Percentiles rank a stretch among this genome's conserved stretches.
Conservation (phyloP, 768 basidiomycete species). For the Leccinum rimulosum region DNA sequence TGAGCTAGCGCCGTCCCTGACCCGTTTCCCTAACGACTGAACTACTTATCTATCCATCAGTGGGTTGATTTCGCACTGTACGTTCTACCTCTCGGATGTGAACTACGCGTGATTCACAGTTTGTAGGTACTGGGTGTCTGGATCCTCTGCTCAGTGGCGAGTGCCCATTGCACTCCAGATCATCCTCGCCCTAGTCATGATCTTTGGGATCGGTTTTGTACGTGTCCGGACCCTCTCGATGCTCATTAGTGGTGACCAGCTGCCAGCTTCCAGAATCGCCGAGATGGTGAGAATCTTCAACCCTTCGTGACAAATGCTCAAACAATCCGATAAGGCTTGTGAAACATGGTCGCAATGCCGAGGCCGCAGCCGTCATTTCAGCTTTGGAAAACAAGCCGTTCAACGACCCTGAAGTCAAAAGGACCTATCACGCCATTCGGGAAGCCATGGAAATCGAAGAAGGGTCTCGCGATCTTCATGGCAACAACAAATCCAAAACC, state of each 20-base stretch:
- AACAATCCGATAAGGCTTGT: no score
- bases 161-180: conserved; percentile 62
- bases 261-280: conserved; percentile 57
- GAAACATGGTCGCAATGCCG: no score
- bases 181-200: conserved; percentile 51
- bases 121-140: conserved; percentile 49
- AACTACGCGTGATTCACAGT: neutral
- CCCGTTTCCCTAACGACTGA: neutral
- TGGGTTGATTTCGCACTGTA: conserved; percentile 67
- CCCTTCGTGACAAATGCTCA: neutral
- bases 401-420: no score
- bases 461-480: no score
- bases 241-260: neutral
- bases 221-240: neutral
- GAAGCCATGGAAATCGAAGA: conserved; percentile 53
- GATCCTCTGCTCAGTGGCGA: conserved; percentile 58
- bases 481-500: no score
- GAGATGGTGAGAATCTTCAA: conserved; percentile 33
- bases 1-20: conserved; percentile 8
- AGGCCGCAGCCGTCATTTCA: no score
- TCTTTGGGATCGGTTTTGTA: no score
- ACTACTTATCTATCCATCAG: conserved; percentile 24
- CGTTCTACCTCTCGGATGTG: conserved; percentile 10
- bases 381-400: no score
- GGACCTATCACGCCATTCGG: no score